Conservation (phyloP, 768 basidiomycete species). For the Chlorophyllum brunneum region DNA sequence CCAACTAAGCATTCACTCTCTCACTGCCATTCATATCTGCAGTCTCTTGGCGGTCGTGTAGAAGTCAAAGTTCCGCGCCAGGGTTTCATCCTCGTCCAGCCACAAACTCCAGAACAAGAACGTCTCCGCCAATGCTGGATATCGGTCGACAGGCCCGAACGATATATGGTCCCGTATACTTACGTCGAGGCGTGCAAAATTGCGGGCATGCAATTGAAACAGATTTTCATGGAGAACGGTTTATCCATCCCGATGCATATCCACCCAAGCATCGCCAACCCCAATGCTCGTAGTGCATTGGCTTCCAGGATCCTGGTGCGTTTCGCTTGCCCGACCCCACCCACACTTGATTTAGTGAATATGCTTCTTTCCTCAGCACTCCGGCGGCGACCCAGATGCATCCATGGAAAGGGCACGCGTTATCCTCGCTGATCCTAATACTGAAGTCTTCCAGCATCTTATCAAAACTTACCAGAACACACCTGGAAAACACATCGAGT, state of each 20-base stretch:
- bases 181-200: constrained; percentile 84
- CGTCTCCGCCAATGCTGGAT: constrained; percentile 76
- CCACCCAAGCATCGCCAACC: constrained; percentile 75
- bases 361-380: constrained; percentile 58
- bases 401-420: constrained; percentile 69
- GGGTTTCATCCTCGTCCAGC: constrained; percentile 71
- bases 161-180: constrained; percentile 77
- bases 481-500: constrained; percentile 73
- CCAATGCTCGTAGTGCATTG: constrained; percentile 64
- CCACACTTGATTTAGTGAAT: constrained; percentile 1
- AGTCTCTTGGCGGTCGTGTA: constrained; percentile 75
- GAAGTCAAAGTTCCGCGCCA: constrained; percentile 75
- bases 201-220: constrained; percentile 67
- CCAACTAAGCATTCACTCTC: background rate
- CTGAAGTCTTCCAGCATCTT: constrained; percentile 70
- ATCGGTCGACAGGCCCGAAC: constrained; percentile 62
- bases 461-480: constrained; percentile 69
- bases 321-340: background rate
- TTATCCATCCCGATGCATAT: constrained; percentile 73
- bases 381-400: constrained; percentile 73
- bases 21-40: constrained; percentile 5
- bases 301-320: constrained; percentile 68
- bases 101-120: constrained; percentile 65
- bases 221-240: constrained; percentile 70
- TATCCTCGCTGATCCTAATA: constrained; percentile 77